Base-by-base conservation (phyloP, 2,329 filamentous ascomycete species). In the Conoideocrella luteorostrata region DNA sequence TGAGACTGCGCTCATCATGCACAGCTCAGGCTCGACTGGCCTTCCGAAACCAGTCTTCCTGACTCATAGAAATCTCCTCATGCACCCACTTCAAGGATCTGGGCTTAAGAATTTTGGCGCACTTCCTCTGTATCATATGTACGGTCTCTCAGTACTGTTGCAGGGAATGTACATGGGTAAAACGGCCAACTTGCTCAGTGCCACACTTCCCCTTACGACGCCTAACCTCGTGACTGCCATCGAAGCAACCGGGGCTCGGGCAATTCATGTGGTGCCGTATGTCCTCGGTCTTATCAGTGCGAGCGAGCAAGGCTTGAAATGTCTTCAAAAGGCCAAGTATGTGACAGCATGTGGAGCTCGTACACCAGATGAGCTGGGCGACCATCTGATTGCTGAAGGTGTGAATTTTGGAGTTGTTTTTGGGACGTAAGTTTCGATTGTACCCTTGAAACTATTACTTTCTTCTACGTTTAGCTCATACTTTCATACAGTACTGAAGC, bases 11-110 rank as follows among this genome's bases (percentile, higher is more conserved):
- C 32, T 34, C 15, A 15, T 24, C 32, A n/a, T 43, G 40, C 40
- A 36, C 40, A 35, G 6, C 40, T 35, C 39, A 56, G 78, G 79
- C n/a, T 78, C 74, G 0, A 81, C 80, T 5, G 78, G 78, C 0
- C 64, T 81, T 5, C 79, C 79, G 0, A 82, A 82, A 49, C 77
- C 78, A 2, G 80, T 83, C 43, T 77, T 70, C 51, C 72, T 78
- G 47, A 74, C 70, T 1, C 75, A 83, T 38, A 58, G 59, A 20
- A 64, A 71, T 6, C 69, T 67, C 23, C 56, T 80, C 11, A 62
- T 63, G 30, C 77, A 75, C 48, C 75, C 70, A 44, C 53, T 63
- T 30, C 48, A 46, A 17, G 55, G 51, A 44, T 62, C 61, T 52
- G 47, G 59, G 13, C 59, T 75, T 61, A 66, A 64, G 34, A 66